Conservation (phyloP, 2,329 filamentous ascomycete genomes). For the Talaromyces sp. region DNA sequence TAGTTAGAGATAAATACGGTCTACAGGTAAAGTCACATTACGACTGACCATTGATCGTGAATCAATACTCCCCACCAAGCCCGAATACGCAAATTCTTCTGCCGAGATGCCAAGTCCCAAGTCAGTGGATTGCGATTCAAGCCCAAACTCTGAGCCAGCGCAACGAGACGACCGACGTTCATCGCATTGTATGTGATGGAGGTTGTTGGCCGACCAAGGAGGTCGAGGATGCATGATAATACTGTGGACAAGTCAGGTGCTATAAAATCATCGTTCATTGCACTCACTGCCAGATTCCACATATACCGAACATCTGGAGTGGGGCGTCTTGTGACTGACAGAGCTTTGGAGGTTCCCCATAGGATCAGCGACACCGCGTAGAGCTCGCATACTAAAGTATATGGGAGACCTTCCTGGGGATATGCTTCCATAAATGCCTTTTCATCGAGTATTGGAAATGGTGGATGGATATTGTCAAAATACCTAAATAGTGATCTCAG, state of each 20-base stretch:
- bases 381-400: slow-evolving; percentile 49
- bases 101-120: slow-evolving; percentile 49
- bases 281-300: slow-evolving; percentile 55
- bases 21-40: not conserved
- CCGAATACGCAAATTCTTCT: slow-evolving; percentile 50
- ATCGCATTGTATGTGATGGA: slow-evolving; percentile 52
- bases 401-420: slow-evolving; percentile 44
- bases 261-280: slow-evolving; percentile 52
- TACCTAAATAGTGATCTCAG: slow-evolving; percentile 42
- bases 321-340: slow-evolving; percentile 17
- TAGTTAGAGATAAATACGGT: slow-evolving; percentile 7
- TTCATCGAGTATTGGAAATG: slow-evolving; percentile 53
- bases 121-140: slow-evolving; percentile 51
- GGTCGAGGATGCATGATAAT: slow-evolving; percentile 50
- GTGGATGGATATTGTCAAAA: slow-evolving; percentile 48
- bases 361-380: slow-evolving; percentile 50
- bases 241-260: slow-evolving; percentile 53
- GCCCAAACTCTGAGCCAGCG: slow-evolving; percentile 52
- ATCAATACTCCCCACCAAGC: slow-evolving; percentile 56
- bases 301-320: slow-evolving; percentile 51
- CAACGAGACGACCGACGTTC: slow-evolving; percentile 48
- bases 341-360: slow-evolving; percentile 42
- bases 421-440: slow-evolving; percentile 43
- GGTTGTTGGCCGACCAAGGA: slow-evolving; percentile 52
- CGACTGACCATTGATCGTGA: slow-evolving; percentile 51